Base-by-base conservation (phyloP, 176 grass and related monocot species). In the Poa pratensis region DNA sequence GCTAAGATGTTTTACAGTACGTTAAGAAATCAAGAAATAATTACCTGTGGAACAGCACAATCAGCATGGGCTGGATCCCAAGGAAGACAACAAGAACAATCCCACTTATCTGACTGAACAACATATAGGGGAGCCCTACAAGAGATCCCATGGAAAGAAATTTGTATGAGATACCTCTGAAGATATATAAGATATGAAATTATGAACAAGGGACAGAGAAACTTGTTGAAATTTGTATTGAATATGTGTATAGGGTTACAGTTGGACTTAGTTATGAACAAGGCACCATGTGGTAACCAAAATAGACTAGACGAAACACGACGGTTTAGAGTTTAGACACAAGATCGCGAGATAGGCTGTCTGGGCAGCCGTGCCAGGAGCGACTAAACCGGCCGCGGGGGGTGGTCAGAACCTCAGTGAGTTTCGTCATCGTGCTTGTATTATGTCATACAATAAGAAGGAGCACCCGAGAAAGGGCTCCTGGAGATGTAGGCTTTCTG, bases 1-100 rank as follows among this genome's bases (percentile, higher is more conserved):
- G 26, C 13, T 19, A 75, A 58, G 68, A 61, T 50, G 69, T n/a
- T 80, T 34, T 85, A 24, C 35, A 84, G 35, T 57, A 86, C 13
- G 75, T 75, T 28, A 76, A 26, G 9, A 80, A 71, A 55, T 80
- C 58, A 46, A 76, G 63, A 79, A 85, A 69, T 62, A 84, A 61
- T 63, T 85, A 98, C 96, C 96, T 98, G 96, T 3, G 89, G 96
- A 92, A 98, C 96, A 90, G 96, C 89, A 94, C 93, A 98, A 76
- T 98, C 96, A 79, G 93, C 96, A 90, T 88, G 93, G 72, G 76
- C 87, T 69, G 89, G 93, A 90, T 98, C 96, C 91, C 94, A 94
- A 28, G 73, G 88, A 45, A 98, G 73, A 75, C 92, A 86, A 90
- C 86, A 98, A 82, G 90, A 98, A 88, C 96, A 98, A 67, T 98